Percentiles rank a stretch among this genome's conserved stretches.
phyloP scores from a whole-genome alignment of 305 asterid genomes.

The Rubia balearica region DNA sequence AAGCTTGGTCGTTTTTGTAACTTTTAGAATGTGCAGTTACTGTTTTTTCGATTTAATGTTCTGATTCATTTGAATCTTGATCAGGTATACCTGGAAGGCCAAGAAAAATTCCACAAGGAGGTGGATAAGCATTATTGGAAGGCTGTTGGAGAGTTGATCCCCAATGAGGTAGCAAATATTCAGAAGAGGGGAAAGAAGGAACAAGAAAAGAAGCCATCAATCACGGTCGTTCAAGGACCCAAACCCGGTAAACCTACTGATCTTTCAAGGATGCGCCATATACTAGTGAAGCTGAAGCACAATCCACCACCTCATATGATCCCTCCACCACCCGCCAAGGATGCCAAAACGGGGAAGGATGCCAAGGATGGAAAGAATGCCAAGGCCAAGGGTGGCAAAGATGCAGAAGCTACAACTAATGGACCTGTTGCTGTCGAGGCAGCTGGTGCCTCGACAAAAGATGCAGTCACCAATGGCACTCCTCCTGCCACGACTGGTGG shows the following conservation, averaged over 20 bases:
- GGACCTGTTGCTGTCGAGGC: slow-evolving; percentile 30
- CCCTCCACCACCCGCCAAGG: slow-evolving; percentile 74
- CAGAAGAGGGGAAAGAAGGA: slow-evolving; percentile 94
- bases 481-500: slow-evolving; percentile 18
- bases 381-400: slow-evolving; percentile 38
- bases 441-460: slow-evolving; percentile 38
- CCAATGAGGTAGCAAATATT: slow-evolving; percentile 73
- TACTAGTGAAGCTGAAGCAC: slow-evolving; percentile 88
- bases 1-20: neutral
- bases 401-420: slow-evolving; percentile 27
- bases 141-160: slow-evolving; percentile 86
- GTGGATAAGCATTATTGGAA: slow-evolving; percentile 95
- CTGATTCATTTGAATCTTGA: slow-evolving; percentile 6
- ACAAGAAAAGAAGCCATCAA: slow-evolving; percentile 84
- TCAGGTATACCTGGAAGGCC: slow-evolving; percentile 49
- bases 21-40: neutral
- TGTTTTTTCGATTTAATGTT: neutral
- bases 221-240: slow-evolving; percentile 88
- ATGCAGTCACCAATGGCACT: slow-evolving; percentile 31
- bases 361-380: slow-evolving; percentile 47
- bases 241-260: slow-evolving; percentile 98
- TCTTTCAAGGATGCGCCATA: slow-evolving; percentile 89
- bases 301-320: slow-evolving; percentile 93
- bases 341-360: slow-evolving; percentile 50
- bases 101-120: slow-evolving; percentile 88